Base-by-base conservation (phyloP, 139 green algal genomes). In the Tetradesmus obliquus region DNA sequence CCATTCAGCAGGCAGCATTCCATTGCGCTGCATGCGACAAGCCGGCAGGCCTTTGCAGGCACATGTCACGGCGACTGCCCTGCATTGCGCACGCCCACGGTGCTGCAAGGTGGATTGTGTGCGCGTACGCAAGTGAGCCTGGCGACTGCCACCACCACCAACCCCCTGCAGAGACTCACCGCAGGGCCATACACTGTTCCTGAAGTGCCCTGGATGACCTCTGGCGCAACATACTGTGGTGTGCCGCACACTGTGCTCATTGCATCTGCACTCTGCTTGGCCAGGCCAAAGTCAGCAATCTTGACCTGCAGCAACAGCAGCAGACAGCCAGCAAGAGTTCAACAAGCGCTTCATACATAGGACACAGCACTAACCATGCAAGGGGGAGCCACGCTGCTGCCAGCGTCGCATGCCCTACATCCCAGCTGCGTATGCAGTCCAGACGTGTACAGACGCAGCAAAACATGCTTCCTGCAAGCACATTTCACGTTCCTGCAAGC, bases 181-280 rank as follows among this genome's bases (percentile, higher is more conserved):
- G 83, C 91, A n/a, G 93, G 94, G 0, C 92, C 93, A 55, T 95
- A 96, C 81, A 91, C 81, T 3, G 91, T 69, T 3, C 86, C 82
- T 58, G 92, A 88, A 7, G 83, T 87, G 32, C 93, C 93, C 62
- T 94, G 90, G 80, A 99, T 98, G 88, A 99, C 96, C 93, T 99
- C 98, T 6, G 98, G 98, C 1, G 98, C 98, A 19, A 99, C 97
- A 82, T 99, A 99, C 88, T 96, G 94, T 4, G 98, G 98, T 12
- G 98, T 98, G 8, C 98, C 98, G 60, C 97, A 98, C 74, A 99
- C 94, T 7, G 97, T 99, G 79, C 94, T 93, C 94, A 99, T 96
- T 5, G 92, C 88, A 0, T 91, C 94, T 0, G 74, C 90, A 9
- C 91, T 91, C 57, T 96, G 95, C 92, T 98, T 98, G 2, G 97